Percentiles rank a stretch among this genome's conserved stretches.
Conservation (phyloP, 1,284 basidiomycete species). For the Pyrrhoderma noxium region DNA sequence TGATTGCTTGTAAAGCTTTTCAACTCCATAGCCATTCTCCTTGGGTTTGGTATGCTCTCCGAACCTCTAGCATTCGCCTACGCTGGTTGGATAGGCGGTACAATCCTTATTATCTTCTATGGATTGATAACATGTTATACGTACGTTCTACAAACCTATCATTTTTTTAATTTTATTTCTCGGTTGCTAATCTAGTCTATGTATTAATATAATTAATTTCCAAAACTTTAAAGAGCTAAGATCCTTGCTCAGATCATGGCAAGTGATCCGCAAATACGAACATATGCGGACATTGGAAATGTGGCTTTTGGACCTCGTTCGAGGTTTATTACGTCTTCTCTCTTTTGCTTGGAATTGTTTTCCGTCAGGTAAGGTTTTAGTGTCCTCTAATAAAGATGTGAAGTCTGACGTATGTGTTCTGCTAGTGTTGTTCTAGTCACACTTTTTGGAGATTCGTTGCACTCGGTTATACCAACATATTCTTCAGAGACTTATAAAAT, state of each 20-base stretch:
- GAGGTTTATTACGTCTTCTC: constrained; percentile 55
- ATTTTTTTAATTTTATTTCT: no score
- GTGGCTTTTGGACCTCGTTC: constrained; percentile 79
- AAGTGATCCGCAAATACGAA: constrained; percentile 61
- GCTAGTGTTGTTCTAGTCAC: constrained; percentile 77
- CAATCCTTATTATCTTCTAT: constrained; percentile 68
- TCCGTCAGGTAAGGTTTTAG: constrained; percentile 52
- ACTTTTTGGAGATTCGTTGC: constrained; percentile 79
- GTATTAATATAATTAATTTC: not conserved
- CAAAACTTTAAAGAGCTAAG: constrained; percentile 57
- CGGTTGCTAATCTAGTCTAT: no score
- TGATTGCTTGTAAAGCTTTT: constrained; percentile 54
- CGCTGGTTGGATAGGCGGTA: constrained; percentile 80
- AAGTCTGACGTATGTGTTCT: constrained; percentile 1
- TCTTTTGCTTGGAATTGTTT: constrained; percentile 85
- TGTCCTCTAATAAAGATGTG: not conserved
- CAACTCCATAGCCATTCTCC: constrained; percentile 80
- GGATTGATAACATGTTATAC: constrained; percentile 82
- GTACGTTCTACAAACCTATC: constrained; percentile 48
- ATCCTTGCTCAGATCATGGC: constrained; percentile 73
- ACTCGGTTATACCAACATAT: constrained; percentile 60
- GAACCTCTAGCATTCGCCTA: constrained; percentile 85
- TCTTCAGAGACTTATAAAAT: constrained; percentile 72
- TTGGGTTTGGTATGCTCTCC: constrained; percentile 87
- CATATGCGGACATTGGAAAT: constrained; percentile 84